A percentile compares a stretch with the other conserved stretches of the same genome.
phyloP scores from a whole-genome alignment of 1,139 yeast species.

The Yamadazyma blattariae region DNA sequence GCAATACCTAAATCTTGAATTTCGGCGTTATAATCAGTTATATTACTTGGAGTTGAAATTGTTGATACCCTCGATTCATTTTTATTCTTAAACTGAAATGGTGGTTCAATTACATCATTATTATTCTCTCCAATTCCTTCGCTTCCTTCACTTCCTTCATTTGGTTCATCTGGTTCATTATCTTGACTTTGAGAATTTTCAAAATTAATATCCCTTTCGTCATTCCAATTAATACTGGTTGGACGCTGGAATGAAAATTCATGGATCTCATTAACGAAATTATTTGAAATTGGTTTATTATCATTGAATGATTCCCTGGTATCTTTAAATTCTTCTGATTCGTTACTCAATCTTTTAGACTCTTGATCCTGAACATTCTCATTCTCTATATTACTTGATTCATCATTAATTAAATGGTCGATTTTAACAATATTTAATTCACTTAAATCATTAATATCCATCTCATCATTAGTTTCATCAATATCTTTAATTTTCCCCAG shows the following conservation, averaged over 20 bases:
- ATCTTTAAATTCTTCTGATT: slow-evolving; percentile 2
- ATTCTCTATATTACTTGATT: slow-evolving; percentile 1
- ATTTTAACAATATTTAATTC: slow-evolving; percentile 39
- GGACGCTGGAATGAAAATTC: slow-evolving; percentile 42
- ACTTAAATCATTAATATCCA: slow-evolving; percentile 39
- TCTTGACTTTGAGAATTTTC: slow-evolving; percentile 4
- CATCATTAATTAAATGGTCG: slow-evolving; percentile 34
- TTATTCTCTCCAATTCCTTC: slow-evolving; percentile 1
- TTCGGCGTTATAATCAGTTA: slow-evolving; percentile 42
- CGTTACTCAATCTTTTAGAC: slow-evolving; percentile 8
- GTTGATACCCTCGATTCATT: slow-evolving; percentile 27
- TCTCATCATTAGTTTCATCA: slow-evolving; percentile 13
- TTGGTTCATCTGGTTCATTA: neutral
- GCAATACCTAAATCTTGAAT: slow-evolving; percentile 47
- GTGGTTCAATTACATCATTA: slow-evolving; percentile 14
- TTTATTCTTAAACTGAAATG: slow-evolving; percentile 13
- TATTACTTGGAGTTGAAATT: slow-evolving; percentile 40
- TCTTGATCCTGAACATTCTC: slow-evolving; percentile 2
- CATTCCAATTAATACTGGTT: slow-evolving; percentile 45
- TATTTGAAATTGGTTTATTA: slow-evolving; percentile 6
- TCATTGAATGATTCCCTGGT: neutral
- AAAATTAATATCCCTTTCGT: slow-evolving; percentile 16
- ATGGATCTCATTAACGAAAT: slow-evolving; percentile 16
- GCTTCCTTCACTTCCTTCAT: neutral
- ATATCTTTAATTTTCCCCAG: slow-evolving; percentile 6